Base-by-base conservation (phyloP, 768 basidiomycete species). In the Saitozyma sp. region DNA sequence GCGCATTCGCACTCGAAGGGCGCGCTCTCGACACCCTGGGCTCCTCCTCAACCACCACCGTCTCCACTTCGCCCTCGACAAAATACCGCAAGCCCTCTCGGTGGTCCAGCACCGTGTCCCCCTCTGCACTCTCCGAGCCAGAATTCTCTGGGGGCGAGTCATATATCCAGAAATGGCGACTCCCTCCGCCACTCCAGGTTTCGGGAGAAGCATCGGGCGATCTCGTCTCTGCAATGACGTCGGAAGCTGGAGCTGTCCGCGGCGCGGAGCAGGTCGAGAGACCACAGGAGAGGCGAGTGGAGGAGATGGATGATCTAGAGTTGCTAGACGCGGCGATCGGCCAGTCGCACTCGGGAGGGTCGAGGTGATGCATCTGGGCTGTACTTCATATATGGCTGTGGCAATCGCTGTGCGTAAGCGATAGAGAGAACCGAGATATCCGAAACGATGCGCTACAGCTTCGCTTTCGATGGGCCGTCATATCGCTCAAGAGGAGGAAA, bases 1-100 rank as follows among this genome's bases (percentile, higher is more conserved):
- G 75, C 17, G 65, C 65, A 42, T 66, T 66, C 55, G 65, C 67
- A 40, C 68, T 74, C 16, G 74, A 75, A 50, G 52, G 56, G 16
- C 62, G 65, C 48, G 58, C 73, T 1, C 56, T 74, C 8, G 51
- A 54, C 0, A 65, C 72, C 42, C 56, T 70, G 37, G 54, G 62
- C 16, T 54, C 72, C 16, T 56, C 61, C 17, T 55, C 61, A 10
- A 57, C 61, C 0, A 41, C 62, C 4, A 46, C 63, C 17, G 49
- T 65, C 11, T 37, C 63, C 20, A n/a, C 57, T 1, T 29, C 60
- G 17, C 48, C 53, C 4, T 62, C 59, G 9, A 20, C 46, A 3
- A 62, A 60, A 48, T 66, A 58, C 67, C 56, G 39, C 14, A 63
- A 58, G 45, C 55, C 59, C 29, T 51, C 49, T 38, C 50, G 45